Base-by-base conservation (phyloP, 768 basidiomycete genomes). In the Gloeostereum incarnatum region DNA sequence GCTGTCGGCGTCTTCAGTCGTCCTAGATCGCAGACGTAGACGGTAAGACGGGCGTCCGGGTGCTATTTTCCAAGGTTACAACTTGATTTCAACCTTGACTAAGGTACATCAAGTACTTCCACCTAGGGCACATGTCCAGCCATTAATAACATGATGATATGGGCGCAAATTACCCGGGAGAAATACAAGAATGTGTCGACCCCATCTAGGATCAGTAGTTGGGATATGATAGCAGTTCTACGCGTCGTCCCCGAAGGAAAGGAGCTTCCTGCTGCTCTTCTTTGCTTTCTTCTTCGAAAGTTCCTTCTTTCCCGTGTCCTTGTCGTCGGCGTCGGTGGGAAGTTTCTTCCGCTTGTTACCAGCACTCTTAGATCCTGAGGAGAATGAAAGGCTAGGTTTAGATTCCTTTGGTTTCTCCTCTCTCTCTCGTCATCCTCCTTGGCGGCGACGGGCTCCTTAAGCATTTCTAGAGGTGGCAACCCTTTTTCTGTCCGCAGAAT, bases 211-310 rank as follows among this genome's bases (percentile, higher is more conserved):
- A n/a, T n/a, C n/a, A n/a, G n/a, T n/a, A n/a, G n/a, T n/a, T n/a
- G n/a, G n/a, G n/a, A n/a, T n/a, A n/a, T n/a, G n/a, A n/a, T n/a
- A n/a, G n/a, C n/a, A n/a, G n/a, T n/a, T n/a, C 26, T 30, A 34
- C 3, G 73, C 60, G 39, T 75, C 75, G 45, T 78, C 76, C 7
- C 68, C 71, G 44, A 80, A 80, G 0, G 78, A 80, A 6, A 80
- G 61, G 25, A 73, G 40, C 5, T 62, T 58, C 45, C 68, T 73
- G 45, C 54, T 66, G 31, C 54, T 50, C 49, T 69, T 69, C 59
- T 78, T 83, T 3, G 60, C 36, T 47, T 79, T 82, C 66, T 75
- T 75, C 53, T 71, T 75, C 8, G 60, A 46, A 1, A 49, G 46
- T 1, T 49, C 54, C 24, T 49, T 54, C 34, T 55, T 53, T 43